Conservation (phyloP, 2,329 filamentous ascomycete species). For the Neurospora crassa region DNA sequence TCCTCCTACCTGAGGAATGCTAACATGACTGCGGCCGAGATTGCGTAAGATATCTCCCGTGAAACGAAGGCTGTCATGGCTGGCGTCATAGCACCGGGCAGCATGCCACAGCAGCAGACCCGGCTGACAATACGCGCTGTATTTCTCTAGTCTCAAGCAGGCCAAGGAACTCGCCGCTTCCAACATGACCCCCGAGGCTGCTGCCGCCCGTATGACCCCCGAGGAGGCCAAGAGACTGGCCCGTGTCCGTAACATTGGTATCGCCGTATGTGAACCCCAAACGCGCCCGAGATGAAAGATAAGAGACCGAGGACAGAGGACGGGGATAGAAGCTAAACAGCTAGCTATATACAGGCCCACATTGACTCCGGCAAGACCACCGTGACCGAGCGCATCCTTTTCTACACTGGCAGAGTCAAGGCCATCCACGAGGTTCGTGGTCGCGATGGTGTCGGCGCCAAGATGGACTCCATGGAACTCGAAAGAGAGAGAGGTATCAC, state of each 20-base stretch:
- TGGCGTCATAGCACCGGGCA: neutral
- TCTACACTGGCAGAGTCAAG: slow-evolving; percentile 96
- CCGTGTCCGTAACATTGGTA: slow-evolving; percentile 91
- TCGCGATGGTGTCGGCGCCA: slow-evolving; percentile 89
- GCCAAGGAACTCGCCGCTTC: slow-evolving; percentile 43
- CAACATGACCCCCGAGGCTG: slow-evolving; percentile 43
- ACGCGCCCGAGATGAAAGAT: neutral
- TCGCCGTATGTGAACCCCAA: slow-evolving; percentile 56
- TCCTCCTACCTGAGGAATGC: slow-evolving; percentile 25
- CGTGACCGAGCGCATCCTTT: slow-evolving; percentile 89
- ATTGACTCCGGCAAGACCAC: slow-evolving; percentile 99
- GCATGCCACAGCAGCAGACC: neutral
- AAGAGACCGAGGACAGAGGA: neutral
- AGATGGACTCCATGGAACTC: slow-evolving; percentile 99
- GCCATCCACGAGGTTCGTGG: slow-evolving; percentile 94
- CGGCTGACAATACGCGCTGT: slow-evolving; percentile 1
- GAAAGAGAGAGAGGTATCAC: slow-evolving; percentile 98
- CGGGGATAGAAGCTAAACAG: slow-evolving; percentile 8
- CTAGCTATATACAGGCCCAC: slow-evolving; percentile 55
- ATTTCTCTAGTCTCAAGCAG: slow-evolving; percentile 35
- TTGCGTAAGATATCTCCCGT: slow-evolving; percentile 25
- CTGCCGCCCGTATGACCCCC: slow-evolving; percentile 72
- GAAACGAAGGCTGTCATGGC: neutral
- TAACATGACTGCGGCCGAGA: slow-evolving; percentile 26
- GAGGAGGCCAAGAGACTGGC: slow-evolving; percentile 70